Evolutionary conservation across 2,329 filamentous ascomycete genomes (phyloP), one percentile per base, ranked within the genome.

Genomic region (Delphinella strobiligena): DNA sequence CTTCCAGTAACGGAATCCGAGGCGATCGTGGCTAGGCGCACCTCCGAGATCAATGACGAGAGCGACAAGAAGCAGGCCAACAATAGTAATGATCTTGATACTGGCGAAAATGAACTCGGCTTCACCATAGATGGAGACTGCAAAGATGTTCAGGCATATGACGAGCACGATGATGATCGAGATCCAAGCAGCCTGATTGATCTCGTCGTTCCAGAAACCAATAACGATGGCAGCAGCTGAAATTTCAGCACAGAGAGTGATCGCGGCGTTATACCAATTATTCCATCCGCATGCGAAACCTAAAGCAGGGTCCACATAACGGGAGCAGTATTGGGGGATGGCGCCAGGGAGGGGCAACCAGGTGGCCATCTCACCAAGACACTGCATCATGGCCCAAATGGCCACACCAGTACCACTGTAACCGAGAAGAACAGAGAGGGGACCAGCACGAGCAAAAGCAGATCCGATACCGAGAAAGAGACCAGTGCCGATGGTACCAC

Each of bases 1-100:
- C 38, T 64, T 71, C 82, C 81, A 87, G 58, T 82, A 83, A 30
- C 66, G 59, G 55, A 84, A 84, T 2, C 80, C 80, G 37, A 77
- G 67, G 4, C 71, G 63, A 15, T 71, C 65, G 0, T 68, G 69
- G 3, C 73, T 72, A 0, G 75, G 69, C 2, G 75, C 66, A 34
- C 75, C 77, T 19, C 77, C 77, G 1, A 79, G 65, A 49, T 77
- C 71, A 49, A 80, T 74, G 42, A 80, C 64, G 19, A 80, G 58
- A 2, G 62, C 60, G 14, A 52, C 36, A 22, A 54, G 22, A 9
- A 54, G 22, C 12, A 69, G 53, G 19, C 65, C 66, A 19, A 68
- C 47, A 34, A 71, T 68, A 31, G 64, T 60, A 12, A 68, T 43
- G 47, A 68, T 66, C 49, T 73, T 73, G 46, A 72, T 59, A 31